These are phyloP conservation scores for Penicillium sp. DNA, from an alignment of 2,329 filamentous ascomycete species.

Conservation along the genomic window DNA sequence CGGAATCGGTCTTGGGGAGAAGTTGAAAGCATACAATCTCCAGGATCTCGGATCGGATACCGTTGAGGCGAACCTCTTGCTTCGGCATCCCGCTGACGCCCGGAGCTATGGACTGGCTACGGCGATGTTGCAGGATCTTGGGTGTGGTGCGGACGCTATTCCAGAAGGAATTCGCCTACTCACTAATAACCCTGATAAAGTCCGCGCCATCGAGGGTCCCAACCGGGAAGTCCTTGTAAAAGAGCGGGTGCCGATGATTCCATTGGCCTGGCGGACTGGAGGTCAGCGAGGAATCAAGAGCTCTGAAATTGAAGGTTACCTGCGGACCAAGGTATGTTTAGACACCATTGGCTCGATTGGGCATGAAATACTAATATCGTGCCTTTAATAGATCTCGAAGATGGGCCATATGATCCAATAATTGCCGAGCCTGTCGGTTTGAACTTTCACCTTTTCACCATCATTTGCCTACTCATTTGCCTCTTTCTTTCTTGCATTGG, in stretches of 20 bases:
- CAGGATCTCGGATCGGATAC: constrained; percentile 97
- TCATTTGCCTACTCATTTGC: constrained; percentile 3
- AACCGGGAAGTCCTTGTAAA: constrained; percentile 82
- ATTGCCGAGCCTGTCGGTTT: constrained; percentile 10
- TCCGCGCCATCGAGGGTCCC: constrained; percentile 88
- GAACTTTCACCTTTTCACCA: not conserved
- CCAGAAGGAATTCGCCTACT: constrained; percentile 65
- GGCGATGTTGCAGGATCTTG: constrained; percentile 86
- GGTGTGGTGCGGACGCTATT: constrained; percentile 65
- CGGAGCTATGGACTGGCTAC: constrained; percentile 95
- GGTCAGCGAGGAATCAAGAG: constrained; percentile 77
- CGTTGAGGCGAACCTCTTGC: constrained; percentile 87
- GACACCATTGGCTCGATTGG: not conserved
- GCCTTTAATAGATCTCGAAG: constrained; percentile 66
- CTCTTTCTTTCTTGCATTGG: constrained; percentile 13
- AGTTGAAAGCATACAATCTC: constrained; percentile 96
- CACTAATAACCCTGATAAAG: constrained; percentile 98
- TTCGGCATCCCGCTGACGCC: constrained; percentile 91
- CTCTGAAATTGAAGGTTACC: constrained; percentile 86
- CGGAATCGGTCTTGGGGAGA: constrained; percentile 90
- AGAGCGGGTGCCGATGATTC: constrained; percentile 93
- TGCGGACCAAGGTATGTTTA: constrained; percentile 83
- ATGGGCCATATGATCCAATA: constrained; percentile 73
- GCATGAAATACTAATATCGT: not conserved
- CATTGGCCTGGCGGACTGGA: constrained; percentile 82